These are phyloP conservation scores for Aphanoascus verrucosus DNA, from an alignment of 2,329 filamentous ascomycete genomes.

Conservation along the genomic window DNA sequence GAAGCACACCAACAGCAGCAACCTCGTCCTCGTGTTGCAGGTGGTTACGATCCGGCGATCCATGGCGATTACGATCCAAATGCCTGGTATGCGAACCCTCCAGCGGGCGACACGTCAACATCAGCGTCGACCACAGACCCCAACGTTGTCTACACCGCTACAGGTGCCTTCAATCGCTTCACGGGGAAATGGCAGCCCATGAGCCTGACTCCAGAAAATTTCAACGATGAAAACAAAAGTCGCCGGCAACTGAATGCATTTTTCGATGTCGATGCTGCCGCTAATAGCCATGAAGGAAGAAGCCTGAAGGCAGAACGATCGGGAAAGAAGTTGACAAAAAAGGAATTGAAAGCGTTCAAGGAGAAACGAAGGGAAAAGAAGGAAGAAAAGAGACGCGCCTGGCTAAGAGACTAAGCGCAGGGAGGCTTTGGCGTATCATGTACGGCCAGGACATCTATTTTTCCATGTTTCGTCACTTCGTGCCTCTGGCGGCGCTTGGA, in stretches of 20 bases:
- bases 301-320: constrained; percentile 86
- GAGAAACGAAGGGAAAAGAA: constrained; percentile 75
- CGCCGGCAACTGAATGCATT: constrained; percentile 82
- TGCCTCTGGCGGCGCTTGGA: constrained; percentile 1
- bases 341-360: constrained; percentile 82
- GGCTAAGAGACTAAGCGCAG: constrained; percentile 65
- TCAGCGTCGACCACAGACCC: constrained; percentile 30
- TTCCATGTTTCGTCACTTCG: background rate
- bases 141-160: constrained; percentile 50
- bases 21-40: constrained; percentile 36
- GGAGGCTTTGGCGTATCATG: background rate
- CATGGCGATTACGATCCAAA: constrained; percentile 94
- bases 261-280: constrained; percentile 91
- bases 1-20: constrained; percentile 27
- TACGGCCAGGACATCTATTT: background rate
- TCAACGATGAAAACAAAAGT: constrained; percentile 80
- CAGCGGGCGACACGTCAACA: constrained; percentile 28
- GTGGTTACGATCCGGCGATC: constrained; percentile 89
- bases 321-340: constrained; percentile 70
- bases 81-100: constrained; percentile 72
- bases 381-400: constrained; percentile 86
- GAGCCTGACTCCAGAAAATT: constrained; percentile 58
- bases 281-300: constrained; percentile 78
- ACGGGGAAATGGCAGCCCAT: constrained; percentile 70
- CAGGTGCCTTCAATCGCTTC: constrained; percentile 79